Base-by-base conservation (phyloP, 345 rosid species). In the Reutealis trisperma region DNA sequence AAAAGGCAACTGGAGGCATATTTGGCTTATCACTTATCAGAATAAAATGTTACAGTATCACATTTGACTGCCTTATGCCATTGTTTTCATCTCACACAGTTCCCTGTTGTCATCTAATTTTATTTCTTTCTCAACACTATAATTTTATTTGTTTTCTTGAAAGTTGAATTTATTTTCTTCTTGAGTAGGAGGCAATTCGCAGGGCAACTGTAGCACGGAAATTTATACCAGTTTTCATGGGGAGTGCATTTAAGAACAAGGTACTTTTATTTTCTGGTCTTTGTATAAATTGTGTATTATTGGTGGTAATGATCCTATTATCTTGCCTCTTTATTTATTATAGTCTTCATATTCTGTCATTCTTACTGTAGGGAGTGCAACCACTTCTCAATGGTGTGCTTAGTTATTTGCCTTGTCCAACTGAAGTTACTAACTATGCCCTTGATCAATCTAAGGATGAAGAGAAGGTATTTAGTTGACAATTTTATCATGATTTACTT, bases 241-340 rank as follows among this genome's bases (percentile, higher is more conserved):
- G 99, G 4, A 94, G 98, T 84, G 99, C 98, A 49, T 94, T 96
- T 86, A 96, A 94, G 84, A 96, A 96, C 85, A 96, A 94, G 99
- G 99, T 94, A 84, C 65, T 63, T 55, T 71, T 8, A 59, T 21
- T 0, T 49, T 41, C 16, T 7, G 13, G 49, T 72, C 45, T 55
- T 30, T 68, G 63, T 54, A 27, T 70, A 14, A 67, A 2, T 62
- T 71, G 64, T 70, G 24, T 59, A 59, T 57, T 13, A 45, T 25
- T 30, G n/a, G 34, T 19, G 30, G 19, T 60, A 27, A 62, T 63
- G 11, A 41, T 55, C 27, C 37, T 24, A 27, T 77, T 67, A 11
- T 74, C 44, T 42, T 61, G 41, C 63, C 25, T 75, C 5, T 67
- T 59, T 57, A 24, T 66, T 63, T 10, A 8, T 63, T 14, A 6